Evolutionary conservation across 768 basidiomycete genomes (phyloP), one percentile per base, ranked within the genome.

Genomic region (Trametes punicea): DNA sequence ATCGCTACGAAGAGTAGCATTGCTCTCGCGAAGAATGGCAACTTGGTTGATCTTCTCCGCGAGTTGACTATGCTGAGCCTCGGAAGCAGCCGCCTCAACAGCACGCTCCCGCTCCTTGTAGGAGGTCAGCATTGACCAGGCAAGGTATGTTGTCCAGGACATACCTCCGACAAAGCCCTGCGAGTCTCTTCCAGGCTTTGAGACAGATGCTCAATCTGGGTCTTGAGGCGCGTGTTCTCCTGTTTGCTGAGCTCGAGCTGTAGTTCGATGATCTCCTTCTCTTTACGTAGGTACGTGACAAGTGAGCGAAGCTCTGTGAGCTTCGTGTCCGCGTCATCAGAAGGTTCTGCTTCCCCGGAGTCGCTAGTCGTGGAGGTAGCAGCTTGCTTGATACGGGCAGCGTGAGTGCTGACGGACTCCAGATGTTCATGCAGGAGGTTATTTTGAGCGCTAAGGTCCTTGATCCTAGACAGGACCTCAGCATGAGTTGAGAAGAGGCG

Each of bases 181-280:
- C 90, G 76, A 2, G 83, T 81, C 54, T 92, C 90, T 50, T 90
- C 81, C 64, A 94, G 71, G 39, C 72, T 82, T 59, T 84, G 83
- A 15, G 78, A 77, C 38, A 92, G 68, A 63, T 88, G 85, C 6
- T 93, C 90, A 25, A 89, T 79, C 65, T 93, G 88, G 18, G 80
- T 72, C 68, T 87, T 89, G 48, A 91, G 69, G 4, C 91, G 81
- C 8, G 81, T 71, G 61, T 80, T 89, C 73, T 94, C 91, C 63
- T 84, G 82, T 66, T 81, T 87, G 75, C 85, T 80, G 45, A 94
- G 81, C 64, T 93, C 89, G 23, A 92, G 77, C 60, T 93, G 90
- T 29, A 93, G 79, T 62, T 95, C 92, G 41, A 90, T 87, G 49
- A 95, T 92, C 67, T 94, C 91, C 72, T 95, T 93, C 76, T 94